These are phyloP conservation scores for Porphyrellus sp. DNA, from an alignment of 1,284 basidiomycete genomes.

Conservation along the genomic window DNA sequence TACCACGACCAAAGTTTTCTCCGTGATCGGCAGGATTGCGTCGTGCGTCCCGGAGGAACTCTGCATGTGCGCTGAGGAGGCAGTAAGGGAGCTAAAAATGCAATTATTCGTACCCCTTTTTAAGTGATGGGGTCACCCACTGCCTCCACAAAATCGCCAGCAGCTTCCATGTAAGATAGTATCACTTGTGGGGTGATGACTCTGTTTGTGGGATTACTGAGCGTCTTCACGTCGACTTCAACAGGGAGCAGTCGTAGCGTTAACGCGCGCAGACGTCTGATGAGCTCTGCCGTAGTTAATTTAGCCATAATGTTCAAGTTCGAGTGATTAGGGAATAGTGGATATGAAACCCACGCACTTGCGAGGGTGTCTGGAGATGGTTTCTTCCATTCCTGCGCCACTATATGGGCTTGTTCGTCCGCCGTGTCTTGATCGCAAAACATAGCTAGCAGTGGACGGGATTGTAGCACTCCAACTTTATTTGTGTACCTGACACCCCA, in stretches of 20 bases:
- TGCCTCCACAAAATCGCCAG: conserved; percentile 77
- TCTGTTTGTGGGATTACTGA: conserved; percentile 66
- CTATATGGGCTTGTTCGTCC: conserved; percentile 47
- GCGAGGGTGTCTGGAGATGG: conserved; percentile 70
- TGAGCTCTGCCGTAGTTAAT: conserved; percentile 54
- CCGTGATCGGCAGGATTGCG: conserved; percentile 79
- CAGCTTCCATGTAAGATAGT: conserved; percentile 59
- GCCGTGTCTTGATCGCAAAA: conserved; percentile 32
- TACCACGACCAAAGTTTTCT: conserved; percentile 80
- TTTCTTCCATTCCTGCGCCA: conserved; percentile 47
- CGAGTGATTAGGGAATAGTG: neutral
- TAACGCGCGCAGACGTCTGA: conserved; percentile 77
- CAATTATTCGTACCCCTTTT: neutral
- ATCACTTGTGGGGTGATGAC: conserved; percentile 72
- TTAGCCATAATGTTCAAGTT: neutral
- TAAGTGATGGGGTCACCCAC: conserved; percentile 42
- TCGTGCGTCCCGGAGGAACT: conserved; percentile 75
- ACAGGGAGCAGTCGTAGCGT: conserved; percentile 78
- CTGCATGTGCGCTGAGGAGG: conserved; percentile 74
- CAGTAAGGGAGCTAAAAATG: conserved; percentile 66
- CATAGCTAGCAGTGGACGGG: conserved; percentile 29
- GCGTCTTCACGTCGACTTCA: conserved; percentile 60
- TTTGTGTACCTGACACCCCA: too few relatives aligned
- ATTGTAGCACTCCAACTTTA: too few relatives aligned
- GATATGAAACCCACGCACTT: conserved; percentile 44